Evolutionary conservation across 768 basidiomycete species (phyloP).

Genomic region (Leccinum truebloodii): DNA sequence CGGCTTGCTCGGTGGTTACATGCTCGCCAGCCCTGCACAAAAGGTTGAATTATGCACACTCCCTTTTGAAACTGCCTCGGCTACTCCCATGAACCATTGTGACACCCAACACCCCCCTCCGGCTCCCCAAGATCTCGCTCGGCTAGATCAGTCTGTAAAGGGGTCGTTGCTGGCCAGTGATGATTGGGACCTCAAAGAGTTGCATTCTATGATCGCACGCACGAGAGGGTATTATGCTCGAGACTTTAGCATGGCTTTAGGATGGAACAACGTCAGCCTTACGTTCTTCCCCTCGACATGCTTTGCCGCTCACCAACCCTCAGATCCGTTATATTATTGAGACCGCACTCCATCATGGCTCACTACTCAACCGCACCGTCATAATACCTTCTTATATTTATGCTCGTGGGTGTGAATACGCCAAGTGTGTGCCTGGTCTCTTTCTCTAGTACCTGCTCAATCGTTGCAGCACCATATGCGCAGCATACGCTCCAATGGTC

Average conservation of each 20-base stretch:
- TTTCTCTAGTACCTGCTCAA: background rate
- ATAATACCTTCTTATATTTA: conserved; percentile 48
- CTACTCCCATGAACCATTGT: background rate
- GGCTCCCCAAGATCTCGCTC: background rate
- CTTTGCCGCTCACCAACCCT: conserved; percentile 2
- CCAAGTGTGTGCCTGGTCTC: conserved; percentile 17
- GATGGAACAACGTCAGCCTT: conserved; percentile 48
- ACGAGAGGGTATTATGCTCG: conserved; percentile 46
- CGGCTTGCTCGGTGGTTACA: conserved; percentile 30
- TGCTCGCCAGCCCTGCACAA: conserved; percentile 18
- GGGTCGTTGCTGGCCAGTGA: conserved; percentile 19
- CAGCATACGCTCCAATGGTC: conserved; percentile 44
- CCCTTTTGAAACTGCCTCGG: conserved; percentile 14
- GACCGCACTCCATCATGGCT: conserved; percentile 44
- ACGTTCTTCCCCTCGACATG: background rate
- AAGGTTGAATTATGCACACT: conserved; percentile 21
- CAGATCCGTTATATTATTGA: conserved; percentile 53
- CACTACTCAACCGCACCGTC: conserved; percentile 43
- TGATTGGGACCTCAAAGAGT: conserved; percentile 32
- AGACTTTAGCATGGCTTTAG: conserved; percentile 45
- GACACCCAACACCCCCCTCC: background rate
- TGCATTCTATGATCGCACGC: conserved; percentile 35
- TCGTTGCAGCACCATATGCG: conserved; percentile 32
- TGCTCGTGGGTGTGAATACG: conserved; percentile 44
- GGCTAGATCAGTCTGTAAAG: background rate